Conservation (phyloP, 2,329 filamentous ascomycete species). For the Magnaporthales sp. region DNA sequence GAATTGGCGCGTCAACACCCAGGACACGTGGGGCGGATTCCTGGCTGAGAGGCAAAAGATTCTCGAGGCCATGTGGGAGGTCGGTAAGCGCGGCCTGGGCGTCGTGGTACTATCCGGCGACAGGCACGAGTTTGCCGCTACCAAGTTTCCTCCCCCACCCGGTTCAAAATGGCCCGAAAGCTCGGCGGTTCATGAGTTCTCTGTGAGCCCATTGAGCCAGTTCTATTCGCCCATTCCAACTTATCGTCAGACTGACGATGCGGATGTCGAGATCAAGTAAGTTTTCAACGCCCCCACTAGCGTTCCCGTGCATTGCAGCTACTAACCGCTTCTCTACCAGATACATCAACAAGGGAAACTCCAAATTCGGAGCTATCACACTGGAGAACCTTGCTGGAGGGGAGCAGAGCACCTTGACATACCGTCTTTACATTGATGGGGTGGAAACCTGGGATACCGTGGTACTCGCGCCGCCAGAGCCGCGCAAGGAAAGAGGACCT, state of each 20-base stretch:
- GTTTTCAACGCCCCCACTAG: constrained; percentile 19
- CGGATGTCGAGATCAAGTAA: constrained; percentile 80
- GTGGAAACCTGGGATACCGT: constrained; percentile 65
- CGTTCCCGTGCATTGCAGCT: constrained; percentile 1
- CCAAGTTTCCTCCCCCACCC: constrained; percentile 57
- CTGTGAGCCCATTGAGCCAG: constrained; percentile 82
- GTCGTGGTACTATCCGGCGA: constrained; percentile 84
- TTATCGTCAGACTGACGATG: constrained; percentile 71
- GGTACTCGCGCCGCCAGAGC: constrained; percentile 36
- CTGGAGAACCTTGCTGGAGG: constrained; percentile 59
- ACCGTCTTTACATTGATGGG: constrained; percentile 76
- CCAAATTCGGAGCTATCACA: constrained; percentile 78
- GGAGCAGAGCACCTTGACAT: constrained; percentile 66
- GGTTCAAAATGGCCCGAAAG: constrained; percentile 53
- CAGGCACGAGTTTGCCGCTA: constrained; percentile 94
- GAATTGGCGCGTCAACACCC: constrained; percentile 84
- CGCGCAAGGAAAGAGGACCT: constrained; percentile 19
- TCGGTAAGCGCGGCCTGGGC: constrained; percentile 60
- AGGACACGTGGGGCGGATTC: constrained; percentile 94
- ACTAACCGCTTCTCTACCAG: constrained; percentile 25
- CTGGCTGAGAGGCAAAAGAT: constrained; percentile 68
- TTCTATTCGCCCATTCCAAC: constrained; percentile 83
- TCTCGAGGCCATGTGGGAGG: constrained; percentile 88
- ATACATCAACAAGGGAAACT: constrained; percentile 76
- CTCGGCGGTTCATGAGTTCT: constrained; percentile 79